Evolutionary conservation across 2,329 filamentous ascomycete genomes (phyloP).

Genomic region (Trichoderma aggressivum): DNA sequence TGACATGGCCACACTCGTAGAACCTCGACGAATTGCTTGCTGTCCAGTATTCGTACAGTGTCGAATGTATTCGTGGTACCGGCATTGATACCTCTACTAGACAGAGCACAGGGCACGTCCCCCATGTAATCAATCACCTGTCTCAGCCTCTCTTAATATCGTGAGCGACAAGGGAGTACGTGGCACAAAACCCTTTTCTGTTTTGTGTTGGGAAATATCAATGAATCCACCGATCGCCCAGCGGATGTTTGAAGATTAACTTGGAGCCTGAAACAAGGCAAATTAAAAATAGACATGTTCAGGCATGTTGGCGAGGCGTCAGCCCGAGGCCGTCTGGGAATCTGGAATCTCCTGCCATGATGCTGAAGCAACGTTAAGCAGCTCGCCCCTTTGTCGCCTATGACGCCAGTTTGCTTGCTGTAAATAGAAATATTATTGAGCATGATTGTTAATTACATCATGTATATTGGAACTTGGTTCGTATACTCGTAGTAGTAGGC

Average conservation of each 20-base stretch:
- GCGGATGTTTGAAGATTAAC: slow-evolving; percentile 9
- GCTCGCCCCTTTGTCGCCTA: not conserved
- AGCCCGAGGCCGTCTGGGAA: not conserved
- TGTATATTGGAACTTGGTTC: not conserved
- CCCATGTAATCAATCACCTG: slow-evolving; percentile 10
- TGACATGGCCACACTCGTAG: not conserved
- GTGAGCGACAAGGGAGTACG: slow-evolving; percentile 10
- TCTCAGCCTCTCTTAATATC: slow-evolving; percentile 15
- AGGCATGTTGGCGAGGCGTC: slow-evolving; percentile 2
- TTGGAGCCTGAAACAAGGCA: slow-evolving; percentile 9
- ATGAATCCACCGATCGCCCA: slow-evolving; percentile 13
- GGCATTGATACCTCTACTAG: not conserved
- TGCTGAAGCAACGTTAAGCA: not conserved
- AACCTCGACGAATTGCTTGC: not conserved
- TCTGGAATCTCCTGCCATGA: not conserved
- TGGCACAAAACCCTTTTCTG: slow-evolving; percentile 5
- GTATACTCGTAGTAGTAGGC: not conserved
- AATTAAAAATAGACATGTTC: slow-evolving; percentile 14
- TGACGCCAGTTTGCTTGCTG: not conserved
- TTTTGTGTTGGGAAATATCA: slow-evolving; percentile 9
- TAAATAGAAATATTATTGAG: not conserved
- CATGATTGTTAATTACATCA: not conserved
- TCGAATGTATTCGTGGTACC: not conserved
- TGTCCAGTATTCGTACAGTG: not conserved
- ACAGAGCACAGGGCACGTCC: not conserved